Evolutionary conservation across 305 asterid genomes (phyloP).

Genomic region (Solanum aculeatissimum): DNA sequence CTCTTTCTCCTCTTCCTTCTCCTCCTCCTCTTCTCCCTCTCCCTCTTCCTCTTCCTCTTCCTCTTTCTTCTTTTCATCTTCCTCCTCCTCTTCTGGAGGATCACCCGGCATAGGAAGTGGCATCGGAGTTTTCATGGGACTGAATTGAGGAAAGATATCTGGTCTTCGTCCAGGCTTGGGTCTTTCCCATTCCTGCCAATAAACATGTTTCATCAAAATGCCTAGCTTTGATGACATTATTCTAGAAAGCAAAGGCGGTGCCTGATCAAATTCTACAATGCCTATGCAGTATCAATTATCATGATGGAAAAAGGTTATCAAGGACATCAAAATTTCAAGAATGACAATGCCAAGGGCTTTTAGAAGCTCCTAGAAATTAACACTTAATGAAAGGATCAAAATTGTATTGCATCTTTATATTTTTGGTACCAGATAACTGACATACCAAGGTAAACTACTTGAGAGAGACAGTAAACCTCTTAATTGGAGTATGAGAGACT

Average conservation of each 20-base stretch:
- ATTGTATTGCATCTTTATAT: neutral
- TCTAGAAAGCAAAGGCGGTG: neutral
- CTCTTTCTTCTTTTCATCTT: constrained; percentile 59
- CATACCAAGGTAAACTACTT: neutral
- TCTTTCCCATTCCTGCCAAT: constrained; percentile 78
- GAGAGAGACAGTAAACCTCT: neutral
- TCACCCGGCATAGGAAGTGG: constrained; percentile 83
- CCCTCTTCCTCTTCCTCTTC: constrained; percentile 63
- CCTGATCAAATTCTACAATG: neutral
- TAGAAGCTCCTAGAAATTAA: neutral
- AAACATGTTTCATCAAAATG: neutral
- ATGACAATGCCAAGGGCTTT: neutral
- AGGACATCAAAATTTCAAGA: neutral
- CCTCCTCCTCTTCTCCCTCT: constrained; percentile 52
- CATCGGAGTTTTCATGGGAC: constrained; percentile 90
- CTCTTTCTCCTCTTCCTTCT: constrained; percentile 42
- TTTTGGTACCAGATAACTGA: neutral
- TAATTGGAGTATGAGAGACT: neutral
- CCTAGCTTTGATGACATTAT: neutral
- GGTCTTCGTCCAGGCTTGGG: constrained; percentile 82
- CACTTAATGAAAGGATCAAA: neutral
- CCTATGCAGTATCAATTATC: neutral
- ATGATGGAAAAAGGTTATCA: neutral
- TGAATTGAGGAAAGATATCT: constrained; percentile 78
- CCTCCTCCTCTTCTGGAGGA: constrained; percentile 77